Conservation (phyloP, 352 stramenopile genomes). For the Globisporangium cylindrosporum region DNA sequence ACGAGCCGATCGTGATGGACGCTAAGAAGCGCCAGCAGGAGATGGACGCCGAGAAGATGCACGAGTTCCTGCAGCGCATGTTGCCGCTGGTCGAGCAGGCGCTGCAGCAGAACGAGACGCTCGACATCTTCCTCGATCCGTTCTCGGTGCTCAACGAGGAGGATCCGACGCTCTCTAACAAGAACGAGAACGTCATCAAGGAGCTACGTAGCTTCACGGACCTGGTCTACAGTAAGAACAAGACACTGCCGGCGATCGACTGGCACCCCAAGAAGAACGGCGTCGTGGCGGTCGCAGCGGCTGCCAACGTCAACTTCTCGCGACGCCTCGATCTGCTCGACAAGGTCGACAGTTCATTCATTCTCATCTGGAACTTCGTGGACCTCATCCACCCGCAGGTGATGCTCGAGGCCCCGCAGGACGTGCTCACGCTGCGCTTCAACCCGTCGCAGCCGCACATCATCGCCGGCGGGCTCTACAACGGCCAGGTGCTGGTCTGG, state of each 20-base stretch:
- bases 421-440: conserved; percentile 87
- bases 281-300: conserved; percentile 83
- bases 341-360: conserved; percentile 83
- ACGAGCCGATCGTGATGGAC: conserved; percentile 67
- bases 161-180: conserved; percentile 55
- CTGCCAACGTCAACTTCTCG: conserved; percentile 85
- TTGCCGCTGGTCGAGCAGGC: conserved; percentile 70
- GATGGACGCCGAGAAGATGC: conserved; percentile 70
- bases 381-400: conserved; percentile 93
- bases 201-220: conserved; percentile 93
- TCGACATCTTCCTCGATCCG: conserved; percentile 82
- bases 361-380: conserved; percentile 93
- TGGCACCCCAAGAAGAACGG: conserved; percentile 90
- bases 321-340: conserved; percentile 76
- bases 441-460: conserved; percentile 87
- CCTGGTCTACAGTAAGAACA: conserved; percentile 93
- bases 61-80: conserved; percentile 61
- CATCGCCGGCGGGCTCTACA: conserved; percentile 78
- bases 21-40: conserved; percentile 32
- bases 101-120: conserved; percentile 83
- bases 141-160: conserved; percentile 74
- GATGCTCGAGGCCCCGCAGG: conserved; percentile 90
- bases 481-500: conserved; percentile 91
- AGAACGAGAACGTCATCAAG: conserved; percentile 88
- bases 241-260: conserved; percentile 84